Conservation (phyloP, 2,329 filamentous ascomycete species). For the Fusarium sp. region DNA sequence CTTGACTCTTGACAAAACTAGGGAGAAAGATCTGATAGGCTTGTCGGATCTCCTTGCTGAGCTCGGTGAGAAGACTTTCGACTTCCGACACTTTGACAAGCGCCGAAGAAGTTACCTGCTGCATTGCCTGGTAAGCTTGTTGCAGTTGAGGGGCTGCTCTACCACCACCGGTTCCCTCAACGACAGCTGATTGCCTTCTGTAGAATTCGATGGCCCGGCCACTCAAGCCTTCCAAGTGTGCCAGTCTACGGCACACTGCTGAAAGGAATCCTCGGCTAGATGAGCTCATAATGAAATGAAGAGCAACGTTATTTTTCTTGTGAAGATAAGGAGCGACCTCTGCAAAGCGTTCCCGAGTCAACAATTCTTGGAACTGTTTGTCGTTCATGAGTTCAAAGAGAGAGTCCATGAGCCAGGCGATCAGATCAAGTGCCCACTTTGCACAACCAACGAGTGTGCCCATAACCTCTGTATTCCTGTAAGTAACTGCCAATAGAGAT, state of each 20-base stretch:
- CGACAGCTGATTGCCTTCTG: constrained; percentile 56
- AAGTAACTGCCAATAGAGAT: neutral
- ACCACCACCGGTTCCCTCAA: constrained; percentile 53
- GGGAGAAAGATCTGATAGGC: constrained; percentile 61
- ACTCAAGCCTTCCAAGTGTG: constrained; percentile 64
- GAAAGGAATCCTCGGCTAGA: constrained; percentile 78
- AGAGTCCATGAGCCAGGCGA: constrained; percentile 70
- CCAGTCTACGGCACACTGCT: constrained; percentile 73
- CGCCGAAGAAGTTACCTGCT: constrained; percentile 60
- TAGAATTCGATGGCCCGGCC: constrained; percentile 63
- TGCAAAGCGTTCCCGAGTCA: constrained; percentile 59
- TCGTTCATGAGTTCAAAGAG: constrained; percentile 68
- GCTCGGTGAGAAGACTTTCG: constrained; percentile 67
- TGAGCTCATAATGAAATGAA: constrained; percentile 77
- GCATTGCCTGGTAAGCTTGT: constrained; percentile 66
- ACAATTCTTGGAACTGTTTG: constrained; percentile 60
- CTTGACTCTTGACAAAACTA: constrained; percentile 59
- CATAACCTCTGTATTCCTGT: constrained; percentile 69
- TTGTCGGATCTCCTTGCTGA: constrained; percentile 62
- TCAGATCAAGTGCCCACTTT: constrained; percentile 80
- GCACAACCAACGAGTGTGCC: constrained; percentile 78
- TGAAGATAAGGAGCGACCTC: constrained; percentile 65
- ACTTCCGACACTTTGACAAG: constrained; percentile 71
- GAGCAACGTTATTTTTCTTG: constrained; percentile 65
- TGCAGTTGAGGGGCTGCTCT: constrained; percentile 64